Percentiles rank a stretch among this genome's conserved stretches.
These are phyloP conservation scores for Talaromyces sp. DNA, from an alignment of 2,329 filamentous ascomycete genomes.

Conservation along the genomic window DNA sequence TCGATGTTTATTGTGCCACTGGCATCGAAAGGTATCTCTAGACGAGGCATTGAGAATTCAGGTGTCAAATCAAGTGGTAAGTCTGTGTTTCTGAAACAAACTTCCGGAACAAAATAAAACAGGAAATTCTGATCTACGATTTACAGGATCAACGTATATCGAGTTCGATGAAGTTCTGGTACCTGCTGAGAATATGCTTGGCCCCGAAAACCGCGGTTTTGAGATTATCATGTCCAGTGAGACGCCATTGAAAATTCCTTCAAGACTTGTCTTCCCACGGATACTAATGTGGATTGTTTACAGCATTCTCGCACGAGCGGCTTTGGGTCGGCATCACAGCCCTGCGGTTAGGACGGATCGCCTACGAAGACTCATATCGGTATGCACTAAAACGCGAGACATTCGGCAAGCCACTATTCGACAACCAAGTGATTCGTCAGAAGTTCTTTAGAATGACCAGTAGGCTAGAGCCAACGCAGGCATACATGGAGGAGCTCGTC, in stretches of 20 bases:
- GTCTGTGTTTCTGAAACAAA: too few relatives aligned
- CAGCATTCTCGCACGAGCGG: slow-evolving; percentile 7
- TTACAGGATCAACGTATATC: slow-evolving; percentile 57
- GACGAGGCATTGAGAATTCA: slow-evolving; percentile 54
- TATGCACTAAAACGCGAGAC: not conserved
- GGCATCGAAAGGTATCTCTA: slow-evolving; percentile 47
- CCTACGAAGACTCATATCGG: not conserved
- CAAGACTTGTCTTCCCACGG: not conserved
- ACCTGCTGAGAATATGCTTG: slow-evolving; percentile 68
- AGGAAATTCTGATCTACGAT: too few relatives aligned
- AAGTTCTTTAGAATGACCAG: not conserved
- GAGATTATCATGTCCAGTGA: slow-evolving; percentile 67
- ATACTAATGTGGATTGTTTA: too few relatives aligned
- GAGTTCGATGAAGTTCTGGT: slow-evolving; percentile 81
- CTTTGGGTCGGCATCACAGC: slow-evolving; percentile 2
- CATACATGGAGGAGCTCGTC: slow-evolving; percentile 2
- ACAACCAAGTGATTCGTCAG: not conserved
- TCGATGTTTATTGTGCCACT: slow-evolving; percentile 58
- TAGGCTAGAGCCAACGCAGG: not conserved
- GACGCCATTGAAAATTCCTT: too few relatives aligned
- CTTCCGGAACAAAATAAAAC: too few relatives aligned
- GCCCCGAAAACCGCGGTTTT: slow-evolving; percentile 75
- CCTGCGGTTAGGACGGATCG: not conserved
- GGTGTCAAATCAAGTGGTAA: slow-evolving; percentile 56
- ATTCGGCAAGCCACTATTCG: not conserved